Evolutionary conservation across 306 rosid species (phyloP).

Genomic region (Ammopiptanthus mongolicus): DNA sequence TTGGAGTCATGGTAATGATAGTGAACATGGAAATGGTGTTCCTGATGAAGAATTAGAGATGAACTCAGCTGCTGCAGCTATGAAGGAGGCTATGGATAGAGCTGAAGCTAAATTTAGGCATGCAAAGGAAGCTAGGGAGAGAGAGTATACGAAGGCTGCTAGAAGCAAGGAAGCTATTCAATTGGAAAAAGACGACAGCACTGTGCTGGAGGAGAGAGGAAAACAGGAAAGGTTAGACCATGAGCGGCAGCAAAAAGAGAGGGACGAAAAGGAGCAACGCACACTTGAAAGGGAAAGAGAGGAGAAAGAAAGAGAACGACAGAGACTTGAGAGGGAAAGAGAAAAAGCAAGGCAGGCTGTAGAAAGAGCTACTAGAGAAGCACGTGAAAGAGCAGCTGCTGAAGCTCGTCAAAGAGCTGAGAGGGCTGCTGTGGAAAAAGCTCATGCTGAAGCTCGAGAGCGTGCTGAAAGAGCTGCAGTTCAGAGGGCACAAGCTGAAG

Average conservation of each 20-base stretch:
- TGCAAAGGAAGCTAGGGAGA: constrained; percentile 87
- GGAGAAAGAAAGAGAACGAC: constrained; percentile 70
- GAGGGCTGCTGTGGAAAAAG: constrained; percentile 83
- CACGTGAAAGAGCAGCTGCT: constrained; percentile 90
- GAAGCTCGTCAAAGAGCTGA: constrained; percentile 86
- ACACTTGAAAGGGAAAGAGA: constrained; percentile 57
- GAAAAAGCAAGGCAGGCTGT: constrained; percentile 81
- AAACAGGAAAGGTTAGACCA: constrained; percentile 59
- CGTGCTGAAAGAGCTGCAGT: constrained; percentile 94
- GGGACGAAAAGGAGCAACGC: constrained; percentile 59
- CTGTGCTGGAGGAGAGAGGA: constrained; percentile 39
- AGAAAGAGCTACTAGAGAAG: constrained; percentile 98
- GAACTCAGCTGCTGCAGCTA: constrained; percentile 92
- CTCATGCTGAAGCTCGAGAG: constrained; percentile 80
- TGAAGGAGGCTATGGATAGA: constrained; percentile 96
- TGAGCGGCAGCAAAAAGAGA: constrained; percentile 62
- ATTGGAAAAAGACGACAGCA: constrained; percentile 58
- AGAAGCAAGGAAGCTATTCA: constrained; percentile 64
- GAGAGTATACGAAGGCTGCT: constrained; percentile 64
- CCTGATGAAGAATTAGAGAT: constrained; percentile 69
- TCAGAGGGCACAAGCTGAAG: constrained; percentile 92
- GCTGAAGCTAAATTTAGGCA: constrained; percentile 90
- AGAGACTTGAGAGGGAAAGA: constrained; percentile 69
- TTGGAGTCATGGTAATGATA: constrained; percentile 37
- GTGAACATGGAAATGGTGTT: constrained; percentile 46